A percentile compares a stretch with the other conserved stretches of the same genome.
Conservation (phyloP, 129 eudicot genomes). For the carrot (Daucus carota) region DH1_v3.0 NC_030386.2:27537001-27537500, state of each 20-base stretch:
- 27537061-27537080: conserved; percentile 77
- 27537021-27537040: conserved; percentile 26
- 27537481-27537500: too few relatives aligned
- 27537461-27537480: too few relatives aligned
- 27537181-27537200: not conserved
- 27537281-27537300: not conserved
- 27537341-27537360: too few relatives aligned
- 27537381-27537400: too few relatives aligned
- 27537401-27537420: too few relatives aligned
- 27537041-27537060: conserved; percentile 56
- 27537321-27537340: not conserved
- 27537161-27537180: not conserved
- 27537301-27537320: not conserved
- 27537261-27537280: not conserved
- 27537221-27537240: not conserved
- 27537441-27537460: too few relatives aligned
- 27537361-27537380: too few relatives aligned
- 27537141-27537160: not conserved
- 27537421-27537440: too few relatives aligned
- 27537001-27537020: conserved; percentile 26
- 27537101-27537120: conserved; percentile 29
- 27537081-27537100: conserved; percentile 68
- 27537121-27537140: not conserved
- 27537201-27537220: not conserved
- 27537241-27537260: not conserved